phyloP scores from a whole-genome alignment of 257 asterid species.

The Solanum chmielewskii region DNA sequence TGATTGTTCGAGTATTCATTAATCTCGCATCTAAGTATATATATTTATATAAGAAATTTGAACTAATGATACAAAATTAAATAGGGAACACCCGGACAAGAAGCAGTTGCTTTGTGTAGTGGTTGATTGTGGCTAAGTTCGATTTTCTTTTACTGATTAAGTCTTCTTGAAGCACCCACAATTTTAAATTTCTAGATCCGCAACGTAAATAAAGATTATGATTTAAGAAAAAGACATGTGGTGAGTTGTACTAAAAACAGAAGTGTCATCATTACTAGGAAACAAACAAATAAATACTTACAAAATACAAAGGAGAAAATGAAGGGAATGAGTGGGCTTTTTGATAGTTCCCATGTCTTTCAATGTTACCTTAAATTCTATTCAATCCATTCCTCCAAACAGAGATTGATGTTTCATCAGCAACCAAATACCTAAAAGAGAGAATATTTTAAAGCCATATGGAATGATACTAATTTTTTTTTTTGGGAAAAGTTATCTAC shows the following conservation, averaged over 20 bases:
- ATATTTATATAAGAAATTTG: too few species aligned
- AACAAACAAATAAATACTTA: background rate
- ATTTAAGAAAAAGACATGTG: background rate
- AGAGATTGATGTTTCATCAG: background rate
- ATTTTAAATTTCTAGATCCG: too few species aligned
- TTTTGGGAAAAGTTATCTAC: background rate
- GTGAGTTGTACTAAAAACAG: background rate
- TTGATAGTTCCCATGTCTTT: conserved; percentile 13
- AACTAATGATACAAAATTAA: too few species aligned
- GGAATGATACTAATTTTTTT: background rate
- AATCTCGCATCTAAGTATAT: too few species aligned
- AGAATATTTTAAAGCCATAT: background rate
- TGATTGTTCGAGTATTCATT: fast-evolving
- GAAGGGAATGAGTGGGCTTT: background rate
- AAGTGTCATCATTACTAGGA: background rate
- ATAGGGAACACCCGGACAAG: fast-evolving
- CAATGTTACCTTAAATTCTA: background rate
- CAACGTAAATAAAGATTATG: too few species aligned
- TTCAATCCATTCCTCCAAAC: background rate
- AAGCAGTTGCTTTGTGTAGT: fast-evolving
- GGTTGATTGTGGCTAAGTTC: fast-evolving
- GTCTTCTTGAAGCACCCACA: fast-evolving
- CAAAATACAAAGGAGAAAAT: background rate
- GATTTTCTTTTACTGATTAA: too few species aligned
- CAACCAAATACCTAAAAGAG: background rate